Percentiles rank a stretch among this genome's conserved stretches.
phyloP scores from a whole-genome alignment of 1,139 yeast genomes.

The Wickerhamiella pararugosa region DNA sequence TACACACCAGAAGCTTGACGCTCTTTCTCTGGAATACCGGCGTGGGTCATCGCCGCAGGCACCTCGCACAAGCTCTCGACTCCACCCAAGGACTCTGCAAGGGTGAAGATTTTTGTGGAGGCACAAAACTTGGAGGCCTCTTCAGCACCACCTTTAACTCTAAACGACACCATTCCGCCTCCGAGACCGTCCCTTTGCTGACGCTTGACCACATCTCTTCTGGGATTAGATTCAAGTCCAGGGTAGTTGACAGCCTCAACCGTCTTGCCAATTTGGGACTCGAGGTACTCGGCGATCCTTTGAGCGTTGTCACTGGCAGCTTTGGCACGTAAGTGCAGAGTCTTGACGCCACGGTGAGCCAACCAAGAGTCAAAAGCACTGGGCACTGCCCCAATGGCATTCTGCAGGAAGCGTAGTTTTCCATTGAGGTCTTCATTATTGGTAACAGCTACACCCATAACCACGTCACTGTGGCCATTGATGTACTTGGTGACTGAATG shows the following conservation, averaged over 20 bases:
- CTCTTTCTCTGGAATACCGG: conserved; percentile 70
- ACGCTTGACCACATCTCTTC: conserved; percentile 45
- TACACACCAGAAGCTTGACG: conserved; percentile 72
- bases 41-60: conserved; percentile 88
- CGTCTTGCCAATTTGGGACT: conserved; percentile 27
- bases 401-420: conserved; percentile 60
- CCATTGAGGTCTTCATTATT: conserved; percentile 48
- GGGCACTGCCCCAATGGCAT: conserved; percentile 80
- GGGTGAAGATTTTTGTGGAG: conserved; percentile 58
- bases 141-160: conserved; percentile 67
- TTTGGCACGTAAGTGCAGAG: conserved; percentile 65
- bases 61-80: conserved; percentile 77
- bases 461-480: conserved; percentile 88
- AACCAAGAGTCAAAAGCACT: conserved; percentile 88
- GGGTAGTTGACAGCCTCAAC: conserved; percentile 59
- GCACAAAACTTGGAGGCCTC: conserved; percentile 67
- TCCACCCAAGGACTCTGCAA: conserved; percentile 87
- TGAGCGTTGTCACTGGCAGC: conserved; percentile 55
- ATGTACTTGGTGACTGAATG: conserved; percentile 87
- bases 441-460: conserved; percentile 71
- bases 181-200: conserved; percentile 82
- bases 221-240: conserved; percentile 53
- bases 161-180: conserved; percentile 85
- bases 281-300: conserved; percentile 55
- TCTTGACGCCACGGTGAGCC: conserved; percentile 84